Conservation (phyloP, 177 flowering plant species). For the Telopea speciosissima region DNA sequence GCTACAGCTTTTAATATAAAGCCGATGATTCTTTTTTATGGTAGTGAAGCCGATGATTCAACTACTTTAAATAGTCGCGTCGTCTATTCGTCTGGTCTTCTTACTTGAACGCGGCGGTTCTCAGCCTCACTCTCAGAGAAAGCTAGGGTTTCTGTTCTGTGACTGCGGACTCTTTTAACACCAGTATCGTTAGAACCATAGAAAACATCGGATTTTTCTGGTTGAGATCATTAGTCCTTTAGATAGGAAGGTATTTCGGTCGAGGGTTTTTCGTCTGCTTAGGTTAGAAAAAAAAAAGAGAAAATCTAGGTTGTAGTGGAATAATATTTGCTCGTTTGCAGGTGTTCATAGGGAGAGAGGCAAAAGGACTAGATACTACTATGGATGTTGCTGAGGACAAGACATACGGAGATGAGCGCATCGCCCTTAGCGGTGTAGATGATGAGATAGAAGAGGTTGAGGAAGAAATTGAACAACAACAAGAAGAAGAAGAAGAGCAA, state of each 20-base stretch:
- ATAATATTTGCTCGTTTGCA: constrained; percentile 15
- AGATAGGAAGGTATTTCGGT: constrained; percentile 7
- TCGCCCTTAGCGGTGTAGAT: constrained; percentile 10
- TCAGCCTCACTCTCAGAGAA: too few species aligned
- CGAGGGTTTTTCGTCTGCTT: constrained; percentile 1
- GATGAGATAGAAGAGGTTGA: constrained; percentile 24
- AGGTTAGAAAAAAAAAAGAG: constrained; percentile 1
- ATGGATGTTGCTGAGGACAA: constrained; percentile 13
- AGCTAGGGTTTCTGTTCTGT: not conserved
- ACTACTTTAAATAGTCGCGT: too few species aligned
- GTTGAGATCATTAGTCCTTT: not conserved
- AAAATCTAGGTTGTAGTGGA: constrained; percentile 4
- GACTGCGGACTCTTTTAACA: not conserved
- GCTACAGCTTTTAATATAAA: too few species aligned
- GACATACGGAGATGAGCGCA: constrained; percentile 9
- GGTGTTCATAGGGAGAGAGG: constrained; percentile 10
- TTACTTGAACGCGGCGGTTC: not conserved
- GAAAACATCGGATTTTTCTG: not conserved
- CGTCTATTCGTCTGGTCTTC: too few species aligned
- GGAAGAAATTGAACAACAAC: constrained; percentile 22
- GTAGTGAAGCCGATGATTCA: too few species aligned
- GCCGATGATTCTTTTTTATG: too few species aligned
- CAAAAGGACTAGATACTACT: not conserved
- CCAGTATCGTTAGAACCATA: not conserved
- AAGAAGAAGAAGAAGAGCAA: constrained; percentile 24